Evolutionary conservation across 495 filamentous ascomycete genomes (phyloP).

Genomic region (Entonaema liquescens): DNA sequence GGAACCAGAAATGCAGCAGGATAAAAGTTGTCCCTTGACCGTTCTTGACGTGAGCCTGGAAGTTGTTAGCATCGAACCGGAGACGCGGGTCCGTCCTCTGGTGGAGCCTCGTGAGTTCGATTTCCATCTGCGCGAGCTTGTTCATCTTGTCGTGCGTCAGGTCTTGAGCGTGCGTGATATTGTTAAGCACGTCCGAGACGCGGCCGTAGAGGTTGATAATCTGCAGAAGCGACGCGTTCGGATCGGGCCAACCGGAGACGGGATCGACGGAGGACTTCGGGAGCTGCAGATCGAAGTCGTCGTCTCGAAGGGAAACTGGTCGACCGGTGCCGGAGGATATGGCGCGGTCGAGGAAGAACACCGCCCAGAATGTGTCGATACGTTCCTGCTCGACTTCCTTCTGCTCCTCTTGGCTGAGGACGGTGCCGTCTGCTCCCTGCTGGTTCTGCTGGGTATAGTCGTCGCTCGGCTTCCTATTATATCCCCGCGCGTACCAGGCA

Average conservation of each 20-base stretch:
- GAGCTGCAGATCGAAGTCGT: conserved; percentile 81
- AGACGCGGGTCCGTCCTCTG: conserved; percentile 74
- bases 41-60: conserved; percentile 76
- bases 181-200: conserved; percentile 83
- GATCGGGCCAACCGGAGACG: conserved; percentile 71
- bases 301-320: conserved; percentile 79
- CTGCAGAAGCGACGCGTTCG: conserved; percentile 79
- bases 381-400: conserved; percentile 72
- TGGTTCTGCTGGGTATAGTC: conserved; percentile 44
- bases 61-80: conserved; percentile 81
- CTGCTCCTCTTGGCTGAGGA: conserved; percentile 62
- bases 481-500: conserved; percentile 55
- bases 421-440: conserved; percentile 52
- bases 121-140: conserved; percentile 75
- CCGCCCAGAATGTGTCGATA: conserved; percentile 84
- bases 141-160: conserved; percentile 75
- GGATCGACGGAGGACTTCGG: conserved; percentile 68
- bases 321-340: conserved; percentile 86
- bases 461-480: conserved; percentile 47
- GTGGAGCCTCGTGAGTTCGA: conserved; percentile 80
- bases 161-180: conserved; percentile 77
- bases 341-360: conserved; percentile 85
- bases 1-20: conserved; percentile 91
- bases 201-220: conserved; percentile 86
- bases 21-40: conserved; percentile 85